These are phyloP conservation scores for Drechslerella dactyloides DNA, from an alignment of 2,329 filamentous ascomycete genomes.

Conservation along the genomic window DNA sequence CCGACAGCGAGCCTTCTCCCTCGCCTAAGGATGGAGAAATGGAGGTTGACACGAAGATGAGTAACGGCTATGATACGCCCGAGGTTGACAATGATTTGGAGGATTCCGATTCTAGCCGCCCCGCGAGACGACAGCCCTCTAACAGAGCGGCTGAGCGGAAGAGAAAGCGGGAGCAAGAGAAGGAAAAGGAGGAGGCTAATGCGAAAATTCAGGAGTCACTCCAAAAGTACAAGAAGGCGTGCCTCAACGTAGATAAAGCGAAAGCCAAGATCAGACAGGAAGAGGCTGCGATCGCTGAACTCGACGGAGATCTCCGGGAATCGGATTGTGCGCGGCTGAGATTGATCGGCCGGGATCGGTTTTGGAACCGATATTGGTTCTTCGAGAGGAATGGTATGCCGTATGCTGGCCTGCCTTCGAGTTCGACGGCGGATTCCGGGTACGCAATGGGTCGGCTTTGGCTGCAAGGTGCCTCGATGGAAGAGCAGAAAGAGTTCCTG, in stretches of 20 bases:
- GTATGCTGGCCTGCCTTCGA: slow-evolving; percentile 82
- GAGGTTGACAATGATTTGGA: slow-evolving; percentile 71
- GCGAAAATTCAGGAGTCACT: slow-evolving; percentile 76
- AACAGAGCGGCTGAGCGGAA: slow-evolving; percentile 75
- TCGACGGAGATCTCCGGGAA: slow-evolving; percentile 92
- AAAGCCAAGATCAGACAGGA: slow-evolving; percentile 79
- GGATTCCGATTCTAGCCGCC: slow-evolving; percentile 66
- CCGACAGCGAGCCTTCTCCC: slow-evolving; percentile 73
- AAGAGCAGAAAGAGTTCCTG: slow-evolving; percentile 76
- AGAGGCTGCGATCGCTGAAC: slow-evolving; percentile 81
- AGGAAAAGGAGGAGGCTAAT: slow-evolving; percentile 66
- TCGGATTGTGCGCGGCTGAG: slow-evolving; percentile 90
- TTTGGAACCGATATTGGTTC: slow-evolving; percentile 99
- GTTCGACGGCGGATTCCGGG: slow-evolving; percentile 82
- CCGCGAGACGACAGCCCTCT: slow-evolving; percentile 67
- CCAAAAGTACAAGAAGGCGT: slow-evolving; percentile 84
- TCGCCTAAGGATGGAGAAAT: slow-evolving; percentile 67
- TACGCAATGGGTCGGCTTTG: slow-evolving; percentile 96
- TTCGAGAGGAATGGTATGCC: slow-evolving; percentile 99
- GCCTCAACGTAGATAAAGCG: slow-evolving; percentile 88
- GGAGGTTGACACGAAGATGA: slow-evolving; percentile 64
- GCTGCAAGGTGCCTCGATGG: slow-evolving; percentile 92
- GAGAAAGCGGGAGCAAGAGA: slow-evolving; percentile 76
- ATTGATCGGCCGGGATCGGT: slow-evolving; percentile 89
- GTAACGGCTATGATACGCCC: slow-evolving; percentile 57